These are phyloP conservation scores for Pittosporum tobira DNA, from an alignment of 129 eudicot species.

Conservation along the genomic window DNA sequence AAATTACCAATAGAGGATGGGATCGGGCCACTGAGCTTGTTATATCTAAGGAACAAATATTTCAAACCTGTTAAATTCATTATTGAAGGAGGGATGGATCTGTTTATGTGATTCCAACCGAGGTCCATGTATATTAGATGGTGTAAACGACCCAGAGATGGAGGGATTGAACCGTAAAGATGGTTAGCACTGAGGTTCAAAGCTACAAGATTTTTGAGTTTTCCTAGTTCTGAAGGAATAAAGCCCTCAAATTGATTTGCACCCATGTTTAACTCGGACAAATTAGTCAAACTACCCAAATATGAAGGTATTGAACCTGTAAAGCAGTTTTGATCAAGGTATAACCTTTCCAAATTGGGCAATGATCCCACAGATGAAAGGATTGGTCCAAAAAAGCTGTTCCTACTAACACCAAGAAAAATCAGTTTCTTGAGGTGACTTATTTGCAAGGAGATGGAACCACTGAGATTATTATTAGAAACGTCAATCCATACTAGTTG, in stretches of 20 bases:
- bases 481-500: neutral
- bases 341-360: neutral
- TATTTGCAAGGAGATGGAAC: neutral
- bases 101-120: neutral
- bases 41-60: neutral
- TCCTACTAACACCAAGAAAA: neutral
- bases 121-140: neutral
- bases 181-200: neutral
- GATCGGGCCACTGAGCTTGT: neutral
- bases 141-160: neutral
- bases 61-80: neutral
- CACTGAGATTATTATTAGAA: neutral
- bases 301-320: neutral
- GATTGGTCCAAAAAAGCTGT: neutral
- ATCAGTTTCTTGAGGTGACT: neutral
- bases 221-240: neutral
- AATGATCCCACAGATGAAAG: neutral
- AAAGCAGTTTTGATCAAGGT: neutral
- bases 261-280: neutral
- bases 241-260: neutral
- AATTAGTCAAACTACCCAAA: neutral
- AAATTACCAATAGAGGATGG: conserved; percentile 3
- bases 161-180: conserved; percentile 7
- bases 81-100: conserved; percentile 1
- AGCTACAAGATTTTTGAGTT: neutral